Evolutionary conservation across 106 monocot species (phyloP), one percentile per base, ranked within the genome.

Genomic region (Dendrobium chrysotoxum): DNA sequence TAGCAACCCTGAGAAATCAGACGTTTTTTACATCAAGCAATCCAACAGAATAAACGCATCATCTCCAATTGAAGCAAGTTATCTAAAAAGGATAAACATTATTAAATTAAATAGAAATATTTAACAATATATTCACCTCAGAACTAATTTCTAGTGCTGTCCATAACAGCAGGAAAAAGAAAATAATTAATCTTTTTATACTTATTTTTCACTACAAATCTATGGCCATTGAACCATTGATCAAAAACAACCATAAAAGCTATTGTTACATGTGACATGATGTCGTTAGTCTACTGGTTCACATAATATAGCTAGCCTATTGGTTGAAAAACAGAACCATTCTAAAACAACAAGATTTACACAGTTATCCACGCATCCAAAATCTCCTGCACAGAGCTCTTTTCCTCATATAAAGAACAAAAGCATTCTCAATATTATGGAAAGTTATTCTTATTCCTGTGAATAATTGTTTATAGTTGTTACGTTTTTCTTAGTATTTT

Each of bases 1-100:
- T 95, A 99, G 82, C 91, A 99, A 71, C 91, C 99, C 93, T 99
- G 77, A 80, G 31, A 83, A 26, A 72, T 71, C 12, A 78, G 40
- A 78, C 8, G 50, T 38, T 11, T 21, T 74, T 47, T 47, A 47
- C 23, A 76, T 40, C 41, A 76, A 47, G 23, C 44, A 46, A 76
- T 50, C 76, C 21, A 76, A 76, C 11, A 25, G 47, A 74, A 31
- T 35, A 70, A 70, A 31, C 16, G 31, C 21, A 17, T 70, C 35
- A 16, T 70, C 64, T 70, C 70, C 31, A 70, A 35, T 70, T 28
- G 23, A 61, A 61, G 23, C 21, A 74, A 42, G 41, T 74, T 40
- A 21, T 41, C 8, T 20, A 21, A 42, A 74, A 41, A n/a, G 18
- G 41, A 74, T 20, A 74, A n/a, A 40, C 21, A 35, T 35, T 26